Percentiles rank a stretch among this genome's conserved stretches.
Evolutionary conservation across 1,139 yeast genomes (phyloP).

Genomic region (Yarrowia galli): DNA sequence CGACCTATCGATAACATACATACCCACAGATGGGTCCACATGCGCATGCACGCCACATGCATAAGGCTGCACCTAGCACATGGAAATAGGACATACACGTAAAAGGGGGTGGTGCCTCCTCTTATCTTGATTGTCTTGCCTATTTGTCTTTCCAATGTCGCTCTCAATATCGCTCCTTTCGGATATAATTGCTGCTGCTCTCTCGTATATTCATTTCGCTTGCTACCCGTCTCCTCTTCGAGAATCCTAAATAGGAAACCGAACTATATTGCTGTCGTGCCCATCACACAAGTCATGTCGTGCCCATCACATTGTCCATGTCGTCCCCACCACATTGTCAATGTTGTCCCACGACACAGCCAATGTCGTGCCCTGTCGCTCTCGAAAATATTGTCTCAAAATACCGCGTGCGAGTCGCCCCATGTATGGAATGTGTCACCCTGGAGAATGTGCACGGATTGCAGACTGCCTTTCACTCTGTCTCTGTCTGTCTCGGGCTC

Average conservation of each 20-base stretch:
- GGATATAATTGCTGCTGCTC: background rate
- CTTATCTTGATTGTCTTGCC: background rate
- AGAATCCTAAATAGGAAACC: background rate
- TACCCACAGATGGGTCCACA: background rate
- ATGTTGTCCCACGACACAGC: background rate
- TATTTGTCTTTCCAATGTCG: background rate
- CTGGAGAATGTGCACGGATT: conserved; percentile 13
- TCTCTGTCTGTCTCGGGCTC: background rate
- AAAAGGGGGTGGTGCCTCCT: background rate
- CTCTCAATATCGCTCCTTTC: background rate
- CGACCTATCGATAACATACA: background rate
- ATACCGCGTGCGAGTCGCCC: background rate
- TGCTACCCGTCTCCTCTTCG: background rate
- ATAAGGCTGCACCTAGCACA: background rate
- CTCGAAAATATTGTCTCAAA: background rate
- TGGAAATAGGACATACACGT: background rate
- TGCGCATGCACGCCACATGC: conserved; percentile 13
- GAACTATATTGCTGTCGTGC: background rate
- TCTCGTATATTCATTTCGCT: background rate
- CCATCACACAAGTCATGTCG: no score
- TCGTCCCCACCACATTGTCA: no score
- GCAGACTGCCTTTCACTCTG: background rate
- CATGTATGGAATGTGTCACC: conserved; percentile 6
- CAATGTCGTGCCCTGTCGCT: no score
- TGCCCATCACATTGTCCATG: no score